phyloP scores from a whole-genome alignment of 2,329 filamentous ascomycete genomes.

The Aspergillus proliferans region DNA sequence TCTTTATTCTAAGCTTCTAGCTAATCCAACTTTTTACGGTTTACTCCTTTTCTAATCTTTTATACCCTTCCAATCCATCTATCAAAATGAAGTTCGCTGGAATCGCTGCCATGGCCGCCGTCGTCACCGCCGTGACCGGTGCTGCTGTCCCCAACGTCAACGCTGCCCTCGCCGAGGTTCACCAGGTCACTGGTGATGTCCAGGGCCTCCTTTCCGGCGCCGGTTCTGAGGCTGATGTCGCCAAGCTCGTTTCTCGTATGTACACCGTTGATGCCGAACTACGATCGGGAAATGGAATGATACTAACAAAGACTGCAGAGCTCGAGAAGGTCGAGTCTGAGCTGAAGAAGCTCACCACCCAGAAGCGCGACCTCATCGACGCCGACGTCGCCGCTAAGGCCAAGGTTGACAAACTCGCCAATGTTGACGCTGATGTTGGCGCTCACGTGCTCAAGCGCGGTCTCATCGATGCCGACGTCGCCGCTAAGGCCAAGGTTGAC shows the following conservation, averaged over 20 bases:
- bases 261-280: not conserved
- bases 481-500: no score
- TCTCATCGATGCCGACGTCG: no score
- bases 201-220: not conserved
- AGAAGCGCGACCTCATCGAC: not conserved
- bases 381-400: no score
- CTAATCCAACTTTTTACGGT: not conserved
- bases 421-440: no score
- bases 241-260: not conserved
- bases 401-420: no score
- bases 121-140: not conserved
- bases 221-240: not conserved
- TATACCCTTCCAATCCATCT: not conserved
- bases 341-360: not conserved
- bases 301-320: not conserved
- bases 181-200: not conserved
- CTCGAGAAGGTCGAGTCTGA: not conserved
- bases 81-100: not conserved
- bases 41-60: not conserved
- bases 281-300: not conserved
- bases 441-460: no score
- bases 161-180: not conserved
- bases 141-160: not conserved
- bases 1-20: not conserved
- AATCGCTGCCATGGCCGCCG: not conserved